These are phyloP conservation scores for Nakazawaea holstii DNA, from an alignment of 805 yeast genomes.

Conservation along the genomic window DNA sequence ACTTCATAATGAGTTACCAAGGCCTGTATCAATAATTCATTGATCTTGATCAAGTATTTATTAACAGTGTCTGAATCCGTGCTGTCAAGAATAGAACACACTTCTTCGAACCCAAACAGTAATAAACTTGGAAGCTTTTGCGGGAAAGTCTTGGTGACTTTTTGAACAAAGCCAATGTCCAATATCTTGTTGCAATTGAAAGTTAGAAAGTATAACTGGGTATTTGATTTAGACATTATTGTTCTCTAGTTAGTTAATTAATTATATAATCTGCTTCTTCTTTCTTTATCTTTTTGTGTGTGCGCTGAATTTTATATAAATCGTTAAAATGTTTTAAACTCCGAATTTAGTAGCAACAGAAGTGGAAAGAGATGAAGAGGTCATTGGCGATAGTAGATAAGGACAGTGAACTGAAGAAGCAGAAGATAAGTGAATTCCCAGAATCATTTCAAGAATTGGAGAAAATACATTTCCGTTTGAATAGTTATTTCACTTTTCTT, in stretches of 20 bases:
- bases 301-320: background rate
- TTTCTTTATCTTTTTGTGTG: no score
- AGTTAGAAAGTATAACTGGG: slow-evolving; percentile 7
- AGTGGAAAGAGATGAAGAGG: slow-evolving; percentile 1
- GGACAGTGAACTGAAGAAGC: slow-evolving; percentile 6
- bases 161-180: slow-evolving; percentile 2
- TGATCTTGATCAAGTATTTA: slow-evolving; percentile 29
- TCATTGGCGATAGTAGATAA: background rate
- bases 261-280: no score
- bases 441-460: slow-evolving; percentile 33
- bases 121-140: slow-evolving; percentile 35
- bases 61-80: slow-evolving; percentile 34
- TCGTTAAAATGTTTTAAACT: background rate
- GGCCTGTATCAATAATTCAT: slow-evolving; percentile 28
- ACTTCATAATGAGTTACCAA: slow-evolving; percentile 30
- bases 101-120: slow-evolving; percentile 65
- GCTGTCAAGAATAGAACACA: slow-evolving; percentile 52
- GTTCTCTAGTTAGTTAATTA: background rate
- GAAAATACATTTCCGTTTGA: slow-evolving; percentile 44
- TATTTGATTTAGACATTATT: background rate
- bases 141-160: slow-evolving; percentile 1
- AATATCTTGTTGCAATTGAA: slow-evolving; percentile 10
- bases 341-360: background rate
- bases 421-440: slow-evolving; percentile 14
- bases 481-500: slow-evolving; percentile 58